These are phyloP conservation scores for Catharanthus roseus DNA, from an alignment of 257 asterid species.

Conservation along the genomic window DNA sequence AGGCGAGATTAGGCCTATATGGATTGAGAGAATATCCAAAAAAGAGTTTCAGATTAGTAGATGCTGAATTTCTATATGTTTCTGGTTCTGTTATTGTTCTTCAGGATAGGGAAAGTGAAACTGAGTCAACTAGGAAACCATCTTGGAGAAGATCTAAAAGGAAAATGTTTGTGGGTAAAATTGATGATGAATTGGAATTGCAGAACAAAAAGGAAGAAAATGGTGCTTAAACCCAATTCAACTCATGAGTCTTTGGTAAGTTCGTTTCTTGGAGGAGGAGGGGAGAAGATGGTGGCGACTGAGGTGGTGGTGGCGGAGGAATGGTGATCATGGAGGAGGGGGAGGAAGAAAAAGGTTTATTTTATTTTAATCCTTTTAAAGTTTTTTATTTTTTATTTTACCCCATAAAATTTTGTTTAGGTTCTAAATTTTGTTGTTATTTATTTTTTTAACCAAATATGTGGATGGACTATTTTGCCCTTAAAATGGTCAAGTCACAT, in stretches of 20 bases:
- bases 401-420: too few species aligned
- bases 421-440: too few species aligned
- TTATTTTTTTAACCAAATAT: too few species aligned
- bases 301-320: too few species aligned
- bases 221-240: constrained; percentile 11
- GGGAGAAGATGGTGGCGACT: too few species aligned
- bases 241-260: constrained; percentile 24
- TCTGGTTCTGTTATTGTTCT: constrained; percentile 30
- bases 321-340: too few species aligned
- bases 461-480: too few species aligned
- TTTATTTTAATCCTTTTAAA: too few species aligned
- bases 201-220: background rate
- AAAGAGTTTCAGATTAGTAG: constrained; percentile 30
- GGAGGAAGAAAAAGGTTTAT: too few species aligned
- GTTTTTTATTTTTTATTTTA: too few species aligned
- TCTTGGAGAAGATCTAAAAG: constrained; percentile 30
- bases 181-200: constrained; percentile 2
- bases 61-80: constrained; percentile 35
- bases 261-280: too few species aligned
- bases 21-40: constrained; percentile 31
- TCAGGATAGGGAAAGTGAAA: constrained; percentile 30
- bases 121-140: constrained; percentile 30
- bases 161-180: constrained; percentile 10
- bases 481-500: too few species aligned
- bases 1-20: background rate